Base-by-base conservation (phyloP, 2,329 filamentous ascomycete species). In the Pyricularia sp. region DNA sequence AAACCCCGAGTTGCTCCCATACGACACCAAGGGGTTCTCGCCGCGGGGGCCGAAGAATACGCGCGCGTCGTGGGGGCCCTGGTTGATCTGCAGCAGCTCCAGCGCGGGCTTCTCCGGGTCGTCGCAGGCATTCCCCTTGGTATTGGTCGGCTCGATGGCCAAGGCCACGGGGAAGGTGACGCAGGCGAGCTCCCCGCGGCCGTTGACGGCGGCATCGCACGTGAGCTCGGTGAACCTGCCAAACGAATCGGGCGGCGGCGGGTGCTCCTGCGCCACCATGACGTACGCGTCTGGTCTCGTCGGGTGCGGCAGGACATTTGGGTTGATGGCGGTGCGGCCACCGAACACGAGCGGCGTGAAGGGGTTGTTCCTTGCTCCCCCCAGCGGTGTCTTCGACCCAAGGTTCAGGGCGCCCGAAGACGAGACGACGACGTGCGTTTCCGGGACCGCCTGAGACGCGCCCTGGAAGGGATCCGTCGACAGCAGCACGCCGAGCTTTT, bases 291-390 rank as follows among this genome's bases (percentile, higher is more conserved):
- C 74, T 2, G 79, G 75, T 7, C 79, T 73, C 1, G 73, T 76
- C 2, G 85, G 85, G 73, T 88, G 86, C 0, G 86, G 85, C 58
- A 88, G 80, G 71, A 88, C 81, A 75, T 84, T 88, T 20, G 86
- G 85, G 70, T 88, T 88, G 69, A 84, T 80, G 36, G 79, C 78
- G 7, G 73, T 68, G 6, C 78, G 72, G 42, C 75, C 75, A 12
- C 77, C 79, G 71, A 88, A 86, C 20, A 79, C 75, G 73, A 88
- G 81, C 30, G 72, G 70, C 71, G 86, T 87, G 77, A 81, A 87
- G 36, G 78, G 81, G 42, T 74, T 76, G 71, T 33, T 25, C n/a
- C 31, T 33, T 33, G 11, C 33, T 11, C 31, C 64, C 64, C 20
- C 31, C 33, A 5, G 64, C 33, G 23, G n/a, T 3, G 4, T 20